Base-by-base conservation (phyloP, 345 rosid species). In the Moricandia arvensis region DNA sequence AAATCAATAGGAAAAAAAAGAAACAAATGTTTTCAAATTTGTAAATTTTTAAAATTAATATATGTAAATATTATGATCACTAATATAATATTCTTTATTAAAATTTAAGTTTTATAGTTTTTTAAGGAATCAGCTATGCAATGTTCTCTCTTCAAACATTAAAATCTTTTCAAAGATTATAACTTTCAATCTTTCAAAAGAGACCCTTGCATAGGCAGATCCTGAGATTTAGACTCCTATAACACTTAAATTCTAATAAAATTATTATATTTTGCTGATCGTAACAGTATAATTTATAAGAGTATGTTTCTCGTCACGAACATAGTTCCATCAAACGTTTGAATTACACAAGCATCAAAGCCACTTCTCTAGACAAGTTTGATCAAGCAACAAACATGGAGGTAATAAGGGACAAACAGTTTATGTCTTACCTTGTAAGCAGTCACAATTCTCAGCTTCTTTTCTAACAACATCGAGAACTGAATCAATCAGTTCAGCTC, bases 401-500 rank as follows among this genome's bases (percentile, higher is more conserved):
- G 43, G 43, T 8, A 38, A 38, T n/a, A n/a, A 27, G 47, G 47
- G 6, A 41, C 47, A 41, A 41, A 11, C 49, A 43, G 49, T 43
- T 12, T 47, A 47, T 6, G 10, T 55, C 47, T 66, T 2, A 75
- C 80, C 80, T 4, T 76, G 80, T 43, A 76, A 70, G 37, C 74
- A 75, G 55, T 75, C 79, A 7, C 79, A 75, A 27, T 75, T 75
- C 69, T 68, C 79, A 34, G 79, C 80, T 2, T 76, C 80, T 4
- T 76, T 76, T 31, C 80, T 51, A 2, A 76, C 80, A 76, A 76
- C 70, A 1, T 76, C 80, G 57, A 76, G 80, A 0, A 76, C 80
- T 0, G 70, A 76, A 55, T 76, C 80, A 11, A 76, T 76, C 45
- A 76, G 58, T 18, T 76, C 80, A 0, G 75, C 80, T 63, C 80